Conservation (phyloP, 306 rosid genomes). For the Prinsepia uniflora region DNA sequence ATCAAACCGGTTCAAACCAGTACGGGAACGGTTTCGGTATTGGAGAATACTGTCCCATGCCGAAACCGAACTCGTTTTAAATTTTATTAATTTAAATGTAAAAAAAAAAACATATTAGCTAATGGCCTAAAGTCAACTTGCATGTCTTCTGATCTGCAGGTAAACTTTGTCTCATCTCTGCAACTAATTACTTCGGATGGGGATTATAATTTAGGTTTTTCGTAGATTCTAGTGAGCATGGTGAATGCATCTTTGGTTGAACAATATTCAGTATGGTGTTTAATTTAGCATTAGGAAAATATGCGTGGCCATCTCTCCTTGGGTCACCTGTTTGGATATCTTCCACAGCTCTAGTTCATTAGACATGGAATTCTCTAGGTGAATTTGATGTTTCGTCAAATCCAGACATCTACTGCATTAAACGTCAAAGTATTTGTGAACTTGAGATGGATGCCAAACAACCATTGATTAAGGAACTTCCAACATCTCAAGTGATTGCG, state of each 20-base stretch:
- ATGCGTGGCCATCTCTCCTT: constrained; percentile 32
- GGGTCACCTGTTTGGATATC: constrained; percentile 57
- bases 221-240: not conserved
- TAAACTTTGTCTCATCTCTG: constrained; percentile 19
- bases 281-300: constrained; percentile 56
- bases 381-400: constrained; percentile 39
- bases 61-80: too few species aligned
- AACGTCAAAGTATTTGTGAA: constrained; percentile 77
- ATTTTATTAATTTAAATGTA: too few species aligned
- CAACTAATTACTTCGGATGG: constrained; percentile 4
- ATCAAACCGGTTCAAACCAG: too few species aligned
- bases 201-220: not conserved
- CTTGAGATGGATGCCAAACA: constrained; percentile 66
- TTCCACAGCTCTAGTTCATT: constrained; percentile 52
- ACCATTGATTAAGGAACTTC: constrained; percentile 38
- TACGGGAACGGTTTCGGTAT: too few species aligned
- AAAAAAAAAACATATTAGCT: too few species aligned
- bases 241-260: constrained; percentile 18
- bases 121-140: too few species aligned
- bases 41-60: too few species aligned
- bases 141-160: constrained; percentile 34
- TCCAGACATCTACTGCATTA: constrained; percentile 32
- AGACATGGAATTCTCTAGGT: constrained; percentile 54
- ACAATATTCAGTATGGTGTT: constrained; percentile 20
- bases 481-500: constrained; percentile 35